Conservation (phyloP, 139 green algal genomes). For the Picochlorum costavermella region DNA sequence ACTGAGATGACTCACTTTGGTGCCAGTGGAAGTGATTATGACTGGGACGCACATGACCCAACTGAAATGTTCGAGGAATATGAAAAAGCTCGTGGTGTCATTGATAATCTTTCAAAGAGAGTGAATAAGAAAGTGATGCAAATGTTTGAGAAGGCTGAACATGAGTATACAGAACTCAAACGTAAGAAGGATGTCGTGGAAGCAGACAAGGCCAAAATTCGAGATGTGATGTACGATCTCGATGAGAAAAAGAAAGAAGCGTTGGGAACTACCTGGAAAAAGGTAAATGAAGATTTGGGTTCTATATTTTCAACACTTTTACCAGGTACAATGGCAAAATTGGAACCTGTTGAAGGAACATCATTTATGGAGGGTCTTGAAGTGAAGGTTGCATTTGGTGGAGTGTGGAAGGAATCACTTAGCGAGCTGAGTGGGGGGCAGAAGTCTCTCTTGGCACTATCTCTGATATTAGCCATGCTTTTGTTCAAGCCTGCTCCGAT, state of each 20-base stretch:
- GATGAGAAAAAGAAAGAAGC: constrained; percentile 91
- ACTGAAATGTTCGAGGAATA: constrained; percentile 32
- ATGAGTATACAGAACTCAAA: constrained; percentile 71
- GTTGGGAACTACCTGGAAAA: constrained; percentile 82
- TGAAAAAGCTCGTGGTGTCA: constrained; percentile 17
- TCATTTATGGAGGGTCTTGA: constrained; percentile 82
- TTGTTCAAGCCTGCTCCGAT: constrained; percentile 97
- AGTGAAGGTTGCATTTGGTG: constrained; percentile 91
- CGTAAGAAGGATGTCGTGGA: constrained; percentile 70
- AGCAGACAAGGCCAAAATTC: constrained; percentile 73
- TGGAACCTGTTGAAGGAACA: constrained; percentile 78
- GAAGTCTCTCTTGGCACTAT: constrained; percentile 89
- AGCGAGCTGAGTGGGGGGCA: constrained; percentile 94
- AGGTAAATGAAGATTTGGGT: constrained; percentile 87
- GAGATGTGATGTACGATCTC: constrained; percentile 81
- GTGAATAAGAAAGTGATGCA: constrained; percentile 79
- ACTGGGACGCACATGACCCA: constrained; percentile 50
- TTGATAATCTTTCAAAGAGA: constrained; percentile 32
- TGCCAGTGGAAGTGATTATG: constrained; percentile 64
- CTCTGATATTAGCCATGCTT: constrained; percentile 92
- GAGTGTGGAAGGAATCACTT: constrained; percentile 95
- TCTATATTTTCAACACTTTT: constrained; percentile 96
- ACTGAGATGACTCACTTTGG: constrained; percentile 65
- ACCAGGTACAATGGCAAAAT: constrained; percentile 83
- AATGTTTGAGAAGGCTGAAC: constrained; percentile 87